phyloP scores from a whole-genome alignment of 164 flowering plant genomes.

The Warburgia ugandensis region DNA sequence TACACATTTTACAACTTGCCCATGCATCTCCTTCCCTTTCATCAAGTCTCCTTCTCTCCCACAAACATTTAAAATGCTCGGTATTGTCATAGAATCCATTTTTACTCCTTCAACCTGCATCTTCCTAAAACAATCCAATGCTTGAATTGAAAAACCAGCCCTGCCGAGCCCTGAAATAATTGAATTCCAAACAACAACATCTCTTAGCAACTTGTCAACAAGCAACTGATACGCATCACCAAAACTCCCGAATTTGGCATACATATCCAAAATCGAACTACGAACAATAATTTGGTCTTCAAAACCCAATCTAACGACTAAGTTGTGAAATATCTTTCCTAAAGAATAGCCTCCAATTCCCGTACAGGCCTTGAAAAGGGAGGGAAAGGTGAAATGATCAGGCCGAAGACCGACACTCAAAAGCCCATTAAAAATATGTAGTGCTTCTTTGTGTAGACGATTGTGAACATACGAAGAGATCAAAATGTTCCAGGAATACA shows the following conservation, averaged over 20 bases:
- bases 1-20: slow-evolving; percentile 23
- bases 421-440: slow-evolving; percentile 23
- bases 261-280: slow-evolving; percentile 36
- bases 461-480: slow-evolving; percentile 28
- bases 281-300: slow-evolving; percentile 34
- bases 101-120: slow-evolving; percentile 35
- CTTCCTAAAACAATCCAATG: slow-evolving; percentile 26
- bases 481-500: slow-evolving; percentile 59
- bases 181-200: slow-evolving; percentile 43
- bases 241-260: slow-evolving; percentile 30
- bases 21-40: slow-evolving; percentile 52
- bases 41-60: slow-evolving; percentile 40
- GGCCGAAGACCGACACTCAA: slow-evolving; percentile 29
- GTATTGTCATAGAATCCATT: slow-evolving; percentile 34
- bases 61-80: slow-evolving; percentile 43
- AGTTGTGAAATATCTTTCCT: slow-evolving; percentile 28
- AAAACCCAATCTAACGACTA: slow-evolving; percentile 37
- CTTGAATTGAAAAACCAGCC: slow-evolving; percentile 32
- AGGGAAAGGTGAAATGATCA: slow-evolving; percentile 46
- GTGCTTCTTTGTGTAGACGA: slow-evolving; percentile 19
- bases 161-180: slow-evolving; percentile 41
- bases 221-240: slow-evolving; percentile 32
- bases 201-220: slow-evolving; percentile 20
- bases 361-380: slow-evolving; percentile 31
- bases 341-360: slow-evolving; percentile 5